A percentile compares a stretch with the other conserved stretches of the same genome.
Conservation (phyloP, 2,329 filamentous ascomycete genomes). For the Pseudogymnoascus sp. region DNA sequence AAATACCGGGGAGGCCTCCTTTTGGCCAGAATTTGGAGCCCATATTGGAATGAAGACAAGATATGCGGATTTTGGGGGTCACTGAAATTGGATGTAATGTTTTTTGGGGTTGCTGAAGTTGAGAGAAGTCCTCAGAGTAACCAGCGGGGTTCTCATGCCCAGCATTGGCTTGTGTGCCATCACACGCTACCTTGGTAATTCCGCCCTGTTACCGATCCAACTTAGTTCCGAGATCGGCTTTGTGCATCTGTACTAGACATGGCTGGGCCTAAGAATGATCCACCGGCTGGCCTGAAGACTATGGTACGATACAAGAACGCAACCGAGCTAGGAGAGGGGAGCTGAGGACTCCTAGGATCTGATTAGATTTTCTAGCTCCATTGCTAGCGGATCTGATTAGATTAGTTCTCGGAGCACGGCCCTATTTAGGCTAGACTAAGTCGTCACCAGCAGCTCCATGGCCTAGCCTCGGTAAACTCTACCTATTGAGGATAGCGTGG, state of each 20-base stretch:
- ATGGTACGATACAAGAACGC: neutral
- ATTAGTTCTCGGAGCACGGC: neutral
- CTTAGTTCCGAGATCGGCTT: conserved; percentile 7
- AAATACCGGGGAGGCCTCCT: conserved; percentile 26
- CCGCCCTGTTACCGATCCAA: neutral
- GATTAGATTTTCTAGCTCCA: conserved; percentile 2
- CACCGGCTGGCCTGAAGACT: neutral
- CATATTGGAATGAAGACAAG: conserved; percentile 13
- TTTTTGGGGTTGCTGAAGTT: neutral
- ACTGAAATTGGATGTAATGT: neutral
- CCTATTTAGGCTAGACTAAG: neutral
- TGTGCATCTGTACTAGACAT: neutral
- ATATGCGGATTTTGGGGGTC: neutral
- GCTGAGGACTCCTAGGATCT: neutral
- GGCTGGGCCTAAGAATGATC: neutral
- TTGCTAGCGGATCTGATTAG: neutral
- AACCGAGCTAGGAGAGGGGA: neutral
- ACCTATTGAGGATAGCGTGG: neutral
- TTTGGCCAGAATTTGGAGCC: conserved; percentile 29
- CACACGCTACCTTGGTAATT: neutral
- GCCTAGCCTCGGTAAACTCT: neutral
- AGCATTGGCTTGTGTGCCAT: neutral
- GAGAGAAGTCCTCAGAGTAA: neutral
- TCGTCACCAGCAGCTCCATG: neutral
- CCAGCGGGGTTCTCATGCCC: neutral